Base-by-base conservation (phyloP, 2,329 filamentous ascomycete genomes). In the Alternaria postmessia region DNA sequence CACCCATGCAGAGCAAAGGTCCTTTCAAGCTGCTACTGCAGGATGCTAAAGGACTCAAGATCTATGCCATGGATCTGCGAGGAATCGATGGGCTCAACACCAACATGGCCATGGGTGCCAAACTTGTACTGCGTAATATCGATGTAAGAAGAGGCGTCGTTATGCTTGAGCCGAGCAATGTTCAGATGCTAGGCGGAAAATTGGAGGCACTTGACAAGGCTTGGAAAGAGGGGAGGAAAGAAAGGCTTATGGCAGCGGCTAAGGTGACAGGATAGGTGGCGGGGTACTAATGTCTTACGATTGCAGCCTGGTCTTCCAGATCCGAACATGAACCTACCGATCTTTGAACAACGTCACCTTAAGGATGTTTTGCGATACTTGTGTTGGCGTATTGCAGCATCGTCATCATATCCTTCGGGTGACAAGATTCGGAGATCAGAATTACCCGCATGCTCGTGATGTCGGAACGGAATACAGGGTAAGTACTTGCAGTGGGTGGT, bases 11-110 rank as follows among this genome's bases (percentile, higher is more conserved):
- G 48, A 76, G 77, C 54, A 71, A 68, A 59, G 89, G 92, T 0
- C 93, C 92, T 24, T 93, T 96, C 81, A 91, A 92, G 58, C 79
- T 98, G 28, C 84, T 95, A 0, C 73, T 99, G 57, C 92, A 98
- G 76, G 95, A 99, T 80, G 87, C 87, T 46, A 77, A 67, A 59
- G 75, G 69, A 87, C 90, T 0, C 90, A 89, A 86, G 66, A 82
- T 90, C 0, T 92, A 89, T 69, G 94, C 84, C 0, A 80, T 97
- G 49, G 93, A 98, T 79, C 75, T 96, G 51, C 82, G 81, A 63
- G 82, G 84, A 9, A 84, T 96, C 16, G 84, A 88, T 8, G 88
- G 85, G 3, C 79, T 97, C 7, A 87, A 85, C 0, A 78, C 93
- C 7, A 85, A 84, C 5, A 89, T 89, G 78, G 84, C 83, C 48